Evolutionary conservation across 1,284 basidiomycete genomes (phyloP), one percentile per base, ranked within the genome.

Genomic region (Apiotrichum porosum): DNA sequence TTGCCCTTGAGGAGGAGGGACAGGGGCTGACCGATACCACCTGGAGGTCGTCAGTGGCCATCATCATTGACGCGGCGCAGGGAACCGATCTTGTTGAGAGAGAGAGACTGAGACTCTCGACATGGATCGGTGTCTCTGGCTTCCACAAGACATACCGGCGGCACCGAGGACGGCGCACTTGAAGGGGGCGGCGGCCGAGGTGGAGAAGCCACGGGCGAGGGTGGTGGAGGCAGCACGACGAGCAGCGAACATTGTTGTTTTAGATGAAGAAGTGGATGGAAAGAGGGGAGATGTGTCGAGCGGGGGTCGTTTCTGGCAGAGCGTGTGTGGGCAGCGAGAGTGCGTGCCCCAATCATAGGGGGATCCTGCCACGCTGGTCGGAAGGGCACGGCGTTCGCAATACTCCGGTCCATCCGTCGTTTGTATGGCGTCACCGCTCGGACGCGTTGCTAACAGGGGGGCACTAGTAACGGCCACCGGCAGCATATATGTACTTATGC

Each of bases 231-330:
- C n/a, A n/a, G n/a, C n/a, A 40, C 55, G 56, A 36, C 61, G 59
- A 37, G 51, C 48, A 51, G 63, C 57, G 49, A 65, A 51, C 60
- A 72, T 47, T 51, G 57, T 52, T 42, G 22, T 34, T 47, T 19
- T 40, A 26, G 26, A 34, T 26, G 43, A 37, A 34, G 35, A 47
- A 33, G 34, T 34, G n/a, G 21, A 44, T 19, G 15, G 42, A 44
- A 40, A 24, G 47, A n/a, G 26, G 12, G 26, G 26, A 28, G 26
- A 28, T 28, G 8, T 98, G 74, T 95, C 98, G 69, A 98, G 94
- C 72, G 94, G 94, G 74, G 94, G 94, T n/a, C n/a, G n/a, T n/a
- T n/a, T n/a, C n/a, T n/a, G n/a, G n/a, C 72, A 98, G 95, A 85
- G 89, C 62, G 6, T 17, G 34, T 35, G 10, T 19, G 22, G 2